These are phyloP conservation scores for Isoetes taiwanensis DNA, from an alignment of 75 land plant genomes.

Conservation along the genomic window DNA sequence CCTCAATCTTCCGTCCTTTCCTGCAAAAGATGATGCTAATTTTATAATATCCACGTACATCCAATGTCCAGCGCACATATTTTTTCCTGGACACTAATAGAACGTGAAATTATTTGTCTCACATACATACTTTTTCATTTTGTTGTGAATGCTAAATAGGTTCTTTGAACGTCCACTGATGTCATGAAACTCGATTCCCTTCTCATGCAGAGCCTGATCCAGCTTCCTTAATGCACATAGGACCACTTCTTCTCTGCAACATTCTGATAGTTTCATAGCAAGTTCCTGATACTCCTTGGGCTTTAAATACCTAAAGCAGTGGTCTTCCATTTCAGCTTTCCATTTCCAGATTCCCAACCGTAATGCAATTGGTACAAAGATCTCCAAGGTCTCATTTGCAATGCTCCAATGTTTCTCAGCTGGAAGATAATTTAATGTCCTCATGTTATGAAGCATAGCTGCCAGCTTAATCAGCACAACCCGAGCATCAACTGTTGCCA, in stretches of 20 bases:
- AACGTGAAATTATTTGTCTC: no score
- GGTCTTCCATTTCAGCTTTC: conserved; percentile 7
- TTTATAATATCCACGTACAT: background rate
- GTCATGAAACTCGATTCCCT: background rate
- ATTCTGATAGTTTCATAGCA: background rate
- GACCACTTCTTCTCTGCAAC: background rate
- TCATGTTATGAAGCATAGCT: background rate
- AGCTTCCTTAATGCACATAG: background rate
- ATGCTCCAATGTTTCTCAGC: background rate
- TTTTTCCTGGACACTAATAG: no score
- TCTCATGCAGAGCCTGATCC: background rate
- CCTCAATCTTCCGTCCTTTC: conserved; percentile 2
- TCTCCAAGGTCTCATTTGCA: background rate
- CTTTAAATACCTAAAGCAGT: background rate
- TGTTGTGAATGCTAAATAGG: background rate
- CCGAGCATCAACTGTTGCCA: background rate
- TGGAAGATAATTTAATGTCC: background rate
- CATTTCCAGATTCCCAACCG: conserved; percentile 1
- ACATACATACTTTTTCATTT: conserved; percentile 4
- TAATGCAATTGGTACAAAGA: background rate
- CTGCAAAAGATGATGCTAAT: no score
- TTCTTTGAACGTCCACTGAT: background rate
- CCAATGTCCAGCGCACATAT: no score
- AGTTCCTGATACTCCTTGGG: background rate
- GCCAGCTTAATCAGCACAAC: conserved; percentile 2